Percentiles rank a stretch among this genome's conserved stretches.
These are phyloP conservation scores for Talinum fruticosum DNA, from an alignment of 148 eudicot genomes.

Conservation along the genomic window DNA sequence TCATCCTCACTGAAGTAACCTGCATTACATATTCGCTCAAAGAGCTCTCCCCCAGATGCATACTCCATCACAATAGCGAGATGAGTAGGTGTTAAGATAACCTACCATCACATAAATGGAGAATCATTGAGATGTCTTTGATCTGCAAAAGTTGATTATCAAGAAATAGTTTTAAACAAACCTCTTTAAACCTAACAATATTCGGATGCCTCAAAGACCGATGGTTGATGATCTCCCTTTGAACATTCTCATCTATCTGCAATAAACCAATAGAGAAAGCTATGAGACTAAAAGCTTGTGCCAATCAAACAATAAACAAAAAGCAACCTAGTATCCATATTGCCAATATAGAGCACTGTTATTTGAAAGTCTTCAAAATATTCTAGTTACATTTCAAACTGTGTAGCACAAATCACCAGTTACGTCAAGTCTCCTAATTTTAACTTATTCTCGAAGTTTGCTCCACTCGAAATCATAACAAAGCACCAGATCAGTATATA, in stretches of 20 bases:
- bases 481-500: no score
- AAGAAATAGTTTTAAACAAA: slow-evolving; percentile 18
- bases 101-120: slow-evolving; percentile 23
- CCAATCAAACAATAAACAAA: neutral
- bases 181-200: slow-evolving; percentile 51
- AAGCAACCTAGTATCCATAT: neutral
- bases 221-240: slow-evolving; percentile 50
- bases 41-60: slow-evolving; percentile 56
- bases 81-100: slow-evolving; percentile 52
- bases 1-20: slow-evolving; percentile 52
- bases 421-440: no score
- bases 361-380: no score
- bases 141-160: neutral
- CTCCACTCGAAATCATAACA: no score
- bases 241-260: slow-evolving; percentile 50
- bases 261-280: neutral
- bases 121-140: slow-evolving; percentile 10
- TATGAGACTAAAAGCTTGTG: neutral
- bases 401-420: neutral
- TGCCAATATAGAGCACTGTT: neutral
- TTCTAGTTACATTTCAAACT: neutral
- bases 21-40: slow-evolving; percentile 44
- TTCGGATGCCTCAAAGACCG: slow-evolving; percentile 48
- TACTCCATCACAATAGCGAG: slow-evolving; percentile 56
- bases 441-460: no score